Percentiles rank a stretch among this genome's conserved stretches.
Conservation (phyloP, 345 rosid genomes). For the Balakata baccata region DNA sequence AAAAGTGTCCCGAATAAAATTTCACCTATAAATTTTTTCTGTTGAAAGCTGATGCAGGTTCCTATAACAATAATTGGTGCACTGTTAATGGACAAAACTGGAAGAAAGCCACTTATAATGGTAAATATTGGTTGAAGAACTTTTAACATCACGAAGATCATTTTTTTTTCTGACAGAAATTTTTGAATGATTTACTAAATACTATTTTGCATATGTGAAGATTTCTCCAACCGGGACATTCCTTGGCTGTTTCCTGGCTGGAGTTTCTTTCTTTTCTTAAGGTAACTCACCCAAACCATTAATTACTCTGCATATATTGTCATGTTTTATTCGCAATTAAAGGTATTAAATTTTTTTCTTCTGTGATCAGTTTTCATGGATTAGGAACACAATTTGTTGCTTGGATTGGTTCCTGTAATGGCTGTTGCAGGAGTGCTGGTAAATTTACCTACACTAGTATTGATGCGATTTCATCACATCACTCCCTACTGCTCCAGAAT, state of each 20-base stretch:
- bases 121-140: constrained; percentile 28
- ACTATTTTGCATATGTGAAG: constrained; percentile 27
- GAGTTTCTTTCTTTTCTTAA: constrained; percentile 68
- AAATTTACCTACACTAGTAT: constrained; percentile 8
- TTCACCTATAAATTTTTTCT: neutral
- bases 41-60: constrained; percentile 38
- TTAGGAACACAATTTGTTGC: constrained; percentile 55
- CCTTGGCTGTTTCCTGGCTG: constrained; percentile 70
- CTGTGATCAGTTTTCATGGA: constrained; percentile 8
- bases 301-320: neutral
- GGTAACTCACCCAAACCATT: constrained; percentile 31
- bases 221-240: constrained; percentile 70
- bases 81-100: constrained; percentile 60
- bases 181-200: neutral
- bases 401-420: constrained; percentile 60
- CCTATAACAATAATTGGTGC: constrained; percentile 81
- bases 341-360: constrained; percentile 11
- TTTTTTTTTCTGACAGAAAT: neutral
- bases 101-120: constrained; percentile 83
- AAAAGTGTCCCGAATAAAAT: neutral
- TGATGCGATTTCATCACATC: neutral
- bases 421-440: constrained; percentile 79
- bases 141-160: neutral
- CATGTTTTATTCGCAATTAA: neutral
- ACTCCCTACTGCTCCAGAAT: neutral